These are phyloP conservation scores for Suillus fuscotomentosus DNA, from an alignment of 768 basidiomycete species.

Conservation along the genomic window DNA sequence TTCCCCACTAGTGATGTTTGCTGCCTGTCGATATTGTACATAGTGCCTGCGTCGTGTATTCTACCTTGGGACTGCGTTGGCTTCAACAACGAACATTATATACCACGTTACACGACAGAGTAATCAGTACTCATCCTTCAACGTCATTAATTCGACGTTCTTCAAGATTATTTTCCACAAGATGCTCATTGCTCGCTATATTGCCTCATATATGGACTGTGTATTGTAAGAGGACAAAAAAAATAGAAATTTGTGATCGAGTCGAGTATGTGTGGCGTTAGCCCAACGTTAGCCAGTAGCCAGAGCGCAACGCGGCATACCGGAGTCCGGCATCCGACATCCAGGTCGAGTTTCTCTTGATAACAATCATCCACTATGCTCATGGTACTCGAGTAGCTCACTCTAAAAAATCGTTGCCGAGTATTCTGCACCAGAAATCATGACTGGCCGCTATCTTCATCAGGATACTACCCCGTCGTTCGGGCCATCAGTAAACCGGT, in stretches of 20 bases:
- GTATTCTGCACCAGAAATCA: neutral
- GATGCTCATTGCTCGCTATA: neutral
- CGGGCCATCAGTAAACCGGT: too few relatives aligned
- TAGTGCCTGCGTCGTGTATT: slow-evolving; percentile 22
- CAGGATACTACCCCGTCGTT: neutral
- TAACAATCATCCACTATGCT: neutral
- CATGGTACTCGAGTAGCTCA: neutral
- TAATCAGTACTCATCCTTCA: slow-evolving; percentile 7
- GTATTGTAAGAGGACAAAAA: slow-evolving; percentile 3
- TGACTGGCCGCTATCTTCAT: neutral
- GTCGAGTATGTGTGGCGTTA: too few relatives aligned
- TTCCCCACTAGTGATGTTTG: slow-evolving; percentile 18
- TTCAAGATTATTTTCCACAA: slow-evolving; percentile 1
- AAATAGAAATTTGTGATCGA: neutral
- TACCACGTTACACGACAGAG: slow-evolving; percentile 15
- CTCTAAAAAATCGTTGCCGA: neutral
- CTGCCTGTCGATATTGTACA: slow-evolving; percentile 21
- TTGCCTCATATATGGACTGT: neutral
- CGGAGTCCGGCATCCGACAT: neutral
- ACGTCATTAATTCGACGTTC: neutral
- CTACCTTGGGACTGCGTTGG: slow-evolving; percentile 10
- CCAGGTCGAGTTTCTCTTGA: neutral
- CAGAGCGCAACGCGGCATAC: neutral
- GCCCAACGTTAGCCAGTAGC: neutral
- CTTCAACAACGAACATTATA: slow-evolving; percentile 13